Evolutionary conservation across 225 moss, liverwort and hornwort genomes (phyloP).

Genomic region (Bryoerythrophyllum caledonicum): DNA sequence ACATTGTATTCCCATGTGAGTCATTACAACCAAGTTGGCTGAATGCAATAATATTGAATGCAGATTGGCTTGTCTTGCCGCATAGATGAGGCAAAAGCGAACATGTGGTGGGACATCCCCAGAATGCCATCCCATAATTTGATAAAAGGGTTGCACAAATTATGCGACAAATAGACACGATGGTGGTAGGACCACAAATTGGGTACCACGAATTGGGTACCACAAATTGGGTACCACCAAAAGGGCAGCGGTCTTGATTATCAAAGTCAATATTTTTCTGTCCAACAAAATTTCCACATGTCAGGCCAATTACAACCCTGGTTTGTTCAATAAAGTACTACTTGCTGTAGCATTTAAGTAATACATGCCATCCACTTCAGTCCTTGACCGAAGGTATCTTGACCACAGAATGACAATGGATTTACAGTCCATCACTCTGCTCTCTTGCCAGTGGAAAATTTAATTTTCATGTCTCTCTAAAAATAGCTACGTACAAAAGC

Average conservation of each 20-base stretch:
- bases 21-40: neutral
- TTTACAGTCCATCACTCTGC: neutral
- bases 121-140: neutral
- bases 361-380: neutral
- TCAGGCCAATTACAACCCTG: conserved; percentile 28
- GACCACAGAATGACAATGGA: neutral
- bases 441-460: neutral
- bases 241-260: neutral
- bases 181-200: conserved; percentile 29
- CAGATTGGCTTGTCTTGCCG: neutral
- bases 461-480: no score
- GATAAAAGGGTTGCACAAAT: conserved; percentile 23
- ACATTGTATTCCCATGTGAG: neutral
- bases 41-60: neutral
- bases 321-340: neutral
- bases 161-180: conserved; percentile 25
- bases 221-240: conserved; percentile 12
- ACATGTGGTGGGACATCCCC: neutral
- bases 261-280: conserved; percentile 32
- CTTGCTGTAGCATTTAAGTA: conserved; percentile 6
- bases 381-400: conserved; percentile 20
- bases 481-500: no score
- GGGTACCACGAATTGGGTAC: conserved; percentile 5
- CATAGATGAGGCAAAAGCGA: conserved; percentile 1
- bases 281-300: conserved; percentile 13